Base-by-base conservation (phyloP, 1,284 basidiomycete species). In the Phellinidium pouzarii region DNA sequence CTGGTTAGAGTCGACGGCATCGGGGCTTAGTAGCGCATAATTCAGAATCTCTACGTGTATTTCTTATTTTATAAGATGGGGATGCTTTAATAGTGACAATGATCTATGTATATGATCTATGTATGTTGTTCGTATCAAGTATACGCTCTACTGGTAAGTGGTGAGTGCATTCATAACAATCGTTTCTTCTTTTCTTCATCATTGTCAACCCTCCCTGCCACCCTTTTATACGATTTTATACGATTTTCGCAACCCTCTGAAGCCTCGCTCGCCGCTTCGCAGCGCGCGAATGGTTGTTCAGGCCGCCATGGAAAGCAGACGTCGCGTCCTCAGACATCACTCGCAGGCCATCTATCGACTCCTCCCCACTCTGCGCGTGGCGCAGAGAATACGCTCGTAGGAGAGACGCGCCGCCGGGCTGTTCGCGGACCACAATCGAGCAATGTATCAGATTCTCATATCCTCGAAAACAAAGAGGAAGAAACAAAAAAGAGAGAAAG, bases 241-340 rank as follows among this genome's bases (percentile, higher is more conserved):
- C 31, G 9, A 55, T 34, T 17, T 36, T 46, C 6, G 53, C 53
- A 26, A 55, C 48, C 31, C 53, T 27, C 37, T 51, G 22, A 17
- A 51, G 34, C 4, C 43, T 7, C 23, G 23, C 11, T 9, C 48
- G 41, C 23, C 48, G 50, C 44, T 38, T 76, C 12, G 84, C 84
- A 1, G 79, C 76, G 22, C 75, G 72, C 19, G 82, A 80, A 61
- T 90, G 86, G 52, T 79, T 80, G 63, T 90, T 90, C 61, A 87
- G 67, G 11, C 84, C 84, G 11, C 85, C 85, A 50, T 76, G 70
- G 67, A 87, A 88, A 2, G 85, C 82, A 73, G 74, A 77, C 11
- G 75, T 75, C 0, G 82, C 80, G 53, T 84, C 76, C 54, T 65
- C 70, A 60, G 67, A 27, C 34, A 14, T 23, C 50, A 22, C 19